Evolutionary conservation across 768 basidiomycete species (phyloP).

Genomic region (Trametopsis cervina): DNA sequence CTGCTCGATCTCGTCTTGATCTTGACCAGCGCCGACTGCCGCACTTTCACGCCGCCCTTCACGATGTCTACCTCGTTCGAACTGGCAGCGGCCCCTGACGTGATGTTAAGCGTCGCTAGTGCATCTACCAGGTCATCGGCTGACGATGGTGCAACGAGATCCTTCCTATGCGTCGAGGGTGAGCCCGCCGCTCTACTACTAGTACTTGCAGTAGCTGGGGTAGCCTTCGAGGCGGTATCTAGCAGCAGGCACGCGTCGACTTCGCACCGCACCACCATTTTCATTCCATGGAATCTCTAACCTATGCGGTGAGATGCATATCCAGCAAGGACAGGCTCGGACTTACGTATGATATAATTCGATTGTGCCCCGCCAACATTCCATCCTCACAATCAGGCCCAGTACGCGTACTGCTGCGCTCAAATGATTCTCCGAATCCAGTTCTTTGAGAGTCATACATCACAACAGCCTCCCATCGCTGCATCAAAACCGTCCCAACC

Average conservation of each 20-base stretch:
- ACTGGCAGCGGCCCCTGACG: neutral
- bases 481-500: constrained; percentile 49
- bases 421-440: constrained; percentile 55
- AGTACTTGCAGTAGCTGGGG: neutral
- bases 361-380: constrained; percentile 14
- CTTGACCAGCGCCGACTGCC: constrained; percentile 8
- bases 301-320: neutral
- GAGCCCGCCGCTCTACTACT: neutral
- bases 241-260: constrained; percentile 21
- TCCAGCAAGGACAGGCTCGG: too few species aligned
- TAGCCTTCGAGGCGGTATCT: neutral
- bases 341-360: constrained; percentile 24
- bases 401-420: constrained; percentile 22
- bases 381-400: constrained; percentile 14
- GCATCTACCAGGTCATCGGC: constrained; percentile 18
- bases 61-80: constrained; percentile 4
- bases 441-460: constrained; percentile 19
- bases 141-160: neutral
- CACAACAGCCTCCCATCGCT: constrained; percentile 39
- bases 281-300: constrained; percentile 18
- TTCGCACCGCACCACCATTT: constrained; percentile 22
- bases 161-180: neutral
- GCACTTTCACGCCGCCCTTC: constrained; percentile 2
- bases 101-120: constrained; percentile 13
- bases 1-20: constrained; percentile 8